A percentile compares a stretch with the other conserved stretches of the same genome.
Evolutionary conservation across 2,329 filamentous ascomycete species (phyloP).

Genomic region (Trichoderma arundinaceum): DNA sequence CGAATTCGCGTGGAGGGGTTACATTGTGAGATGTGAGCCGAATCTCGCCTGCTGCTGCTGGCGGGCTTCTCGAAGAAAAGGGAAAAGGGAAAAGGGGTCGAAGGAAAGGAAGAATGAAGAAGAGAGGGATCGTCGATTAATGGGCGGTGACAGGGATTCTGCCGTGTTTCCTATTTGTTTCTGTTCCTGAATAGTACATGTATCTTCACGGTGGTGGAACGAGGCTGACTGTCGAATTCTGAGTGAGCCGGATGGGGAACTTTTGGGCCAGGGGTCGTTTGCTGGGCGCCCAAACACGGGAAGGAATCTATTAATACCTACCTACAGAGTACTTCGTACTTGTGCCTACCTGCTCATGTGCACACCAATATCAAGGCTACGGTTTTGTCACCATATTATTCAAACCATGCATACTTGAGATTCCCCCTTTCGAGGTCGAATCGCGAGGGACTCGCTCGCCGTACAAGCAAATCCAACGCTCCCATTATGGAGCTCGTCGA

Average conservation of each 20-base stretch:
- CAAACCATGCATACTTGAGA: too few species aligned
- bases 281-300: not conserved
- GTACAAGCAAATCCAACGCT: not conserved
- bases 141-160: constrained; percentile 6
- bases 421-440: too few species aligned
- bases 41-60: constrained; percentile 21
- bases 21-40: constrained; percentile 27
- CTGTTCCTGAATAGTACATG: not conserved
- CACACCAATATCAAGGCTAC: too few species aligned
- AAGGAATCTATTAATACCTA: not conserved
- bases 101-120: not conserved
- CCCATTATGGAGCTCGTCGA: constrained; percentile 16
- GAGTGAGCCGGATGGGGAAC: not conserved
- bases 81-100: not conserved
- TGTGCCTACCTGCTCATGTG: too few species aligned
- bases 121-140: not conserved
- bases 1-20: constrained; percentile 27
- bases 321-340: not conserved
- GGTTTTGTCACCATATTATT: too few species aligned
- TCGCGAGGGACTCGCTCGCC: too few species aligned
- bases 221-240: constrained; percentile 18
- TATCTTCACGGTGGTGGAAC: not conserved
- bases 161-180: not conserved
- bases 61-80: not conserved
- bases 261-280: not conserved